Percentiles rank a stretch among this genome's conserved stretches.
These are phyloP conservation scores for Oryza rufipogon DNA, from an alignment of 176 grass and related monocot genomes.

Conservation along the genomic window DNA sequence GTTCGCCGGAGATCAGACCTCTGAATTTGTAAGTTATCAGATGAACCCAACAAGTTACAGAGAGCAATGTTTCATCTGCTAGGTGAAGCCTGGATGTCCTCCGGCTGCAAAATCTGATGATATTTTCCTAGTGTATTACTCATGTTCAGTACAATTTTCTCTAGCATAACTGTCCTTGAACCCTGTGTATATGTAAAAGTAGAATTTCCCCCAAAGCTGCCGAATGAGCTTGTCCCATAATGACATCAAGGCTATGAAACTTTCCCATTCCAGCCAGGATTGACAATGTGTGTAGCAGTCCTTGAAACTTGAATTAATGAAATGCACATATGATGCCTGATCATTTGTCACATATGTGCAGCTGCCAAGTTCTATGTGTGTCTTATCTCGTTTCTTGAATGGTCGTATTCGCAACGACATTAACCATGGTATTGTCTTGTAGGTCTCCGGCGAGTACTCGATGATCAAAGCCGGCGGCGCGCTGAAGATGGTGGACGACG, in stretches of 20 bases:
- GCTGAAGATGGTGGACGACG: slow-evolving; percentile 82
- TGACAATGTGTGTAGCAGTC: not conserved
- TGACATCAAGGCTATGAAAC: too few species aligned
- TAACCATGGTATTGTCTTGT: not conserved
- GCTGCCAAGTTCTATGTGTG: too few species aligned
- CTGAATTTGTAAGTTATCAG: slow-evolving; percentile 73
- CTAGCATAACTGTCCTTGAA: too few species aligned
- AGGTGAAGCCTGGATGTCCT: slow-evolving; percentile 96
- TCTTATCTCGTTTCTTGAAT: too few species aligned
- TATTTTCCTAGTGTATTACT: not conserved
- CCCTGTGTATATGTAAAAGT: not conserved
- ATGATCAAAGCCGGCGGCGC: slow-evolving; percentile 79
- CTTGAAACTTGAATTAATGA: not conserved
- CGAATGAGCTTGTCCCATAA: too few species aligned
- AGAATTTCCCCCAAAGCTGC: not conserved
- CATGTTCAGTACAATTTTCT: too few species aligned
- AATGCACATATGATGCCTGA: not conserved
- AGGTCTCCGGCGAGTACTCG: slow-evolving; percentile 97
- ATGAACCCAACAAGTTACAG: slow-evolving; percentile 97
- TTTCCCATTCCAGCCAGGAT: not conserved
- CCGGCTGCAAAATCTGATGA: slow-evolving; percentile 20
- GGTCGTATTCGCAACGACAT: not conserved
- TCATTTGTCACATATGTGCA: not conserved
- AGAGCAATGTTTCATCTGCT: slow-evolving; percentile 29
- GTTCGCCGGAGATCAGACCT: slow-evolving; percentile 64